phyloP scores from a whole-genome alignment of 2,329 filamentous ascomycete genomes.

The Botryotinia narcissicola region DNA sequence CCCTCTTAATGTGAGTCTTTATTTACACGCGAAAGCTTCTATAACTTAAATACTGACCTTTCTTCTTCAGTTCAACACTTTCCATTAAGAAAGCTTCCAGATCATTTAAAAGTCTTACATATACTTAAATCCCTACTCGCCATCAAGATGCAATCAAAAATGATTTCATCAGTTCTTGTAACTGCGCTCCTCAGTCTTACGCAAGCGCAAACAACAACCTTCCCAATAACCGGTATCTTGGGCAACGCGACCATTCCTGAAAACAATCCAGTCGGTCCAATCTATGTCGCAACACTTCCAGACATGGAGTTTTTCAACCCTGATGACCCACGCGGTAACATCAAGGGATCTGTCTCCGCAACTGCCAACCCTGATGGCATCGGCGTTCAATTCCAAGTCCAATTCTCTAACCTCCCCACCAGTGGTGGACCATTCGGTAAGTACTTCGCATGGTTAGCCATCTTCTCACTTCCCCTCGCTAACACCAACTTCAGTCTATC shows the following conservation, averaged over 20 bases:
- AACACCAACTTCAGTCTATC: conserved; percentile 55
- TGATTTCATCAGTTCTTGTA: conserved; percentile 6
- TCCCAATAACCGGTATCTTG: conserved; percentile 36
- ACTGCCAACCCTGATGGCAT: conserved; percentile 48
- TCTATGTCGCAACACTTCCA: conserved; percentile 57
- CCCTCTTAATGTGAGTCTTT: not conserved
- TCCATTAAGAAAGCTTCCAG: not conserved
- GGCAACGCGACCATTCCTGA: conserved; percentile 51
- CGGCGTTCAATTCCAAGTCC: conserved; percentile 55
- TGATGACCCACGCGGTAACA: conserved; percentile 49
- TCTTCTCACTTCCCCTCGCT: conserved; percentile 1
- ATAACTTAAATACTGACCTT: not conserved
- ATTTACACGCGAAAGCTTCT: not conserved
- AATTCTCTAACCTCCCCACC: conserved; percentile 57
- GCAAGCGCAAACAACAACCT: conserved; percentile 28
- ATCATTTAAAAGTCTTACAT: not conserved
- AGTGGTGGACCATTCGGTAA: conserved; percentile 59
- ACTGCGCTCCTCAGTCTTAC: conserved; percentile 20
- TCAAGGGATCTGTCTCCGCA: conserved; percentile 53
- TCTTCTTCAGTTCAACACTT: not conserved
- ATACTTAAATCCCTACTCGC: not conserved
- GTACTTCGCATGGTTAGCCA: conserved; percentile 34
- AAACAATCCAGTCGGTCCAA: conserved; percentile 54
- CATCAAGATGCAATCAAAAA: conserved; percentile 20
- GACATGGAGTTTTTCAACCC: conserved; percentile 44